Evolutionary conservation across 805 yeast genomes (phyloP), one percentile per base, ranked within the genome.

Genomic region (Kregervanrija delftensis): DNA sequence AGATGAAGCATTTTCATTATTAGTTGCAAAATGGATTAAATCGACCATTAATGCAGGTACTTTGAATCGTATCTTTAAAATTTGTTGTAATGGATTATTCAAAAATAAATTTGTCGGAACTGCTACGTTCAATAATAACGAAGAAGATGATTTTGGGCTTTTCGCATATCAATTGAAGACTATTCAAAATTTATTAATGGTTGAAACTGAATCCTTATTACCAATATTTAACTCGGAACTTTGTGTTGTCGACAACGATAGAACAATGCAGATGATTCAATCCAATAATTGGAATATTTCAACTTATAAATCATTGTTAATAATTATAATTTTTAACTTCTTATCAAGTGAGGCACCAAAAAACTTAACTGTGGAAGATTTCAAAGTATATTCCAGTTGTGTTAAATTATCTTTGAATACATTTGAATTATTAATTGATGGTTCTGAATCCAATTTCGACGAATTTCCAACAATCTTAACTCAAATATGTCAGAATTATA

Each of bases 91-190:
- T 1, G 70, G 73, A n/a, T 77, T 83, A 6, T 57, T 86, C 11
- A 55, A 67, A 47, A 53, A 56, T 42, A 47, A 49, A 35, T 67
- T 58, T 54, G 66, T 58, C 13, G 51, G 44, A 8, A 40, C 46
- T 9, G 60, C 52, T 1, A 15, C 15, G 3, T 66, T 58, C 54
- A 67, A 52, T 28, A 40, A 44, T 30, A 45, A 48, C 8, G 59
- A 63, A 1, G 64, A 73, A 17, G 85, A 83, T 53, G 96, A 89
- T 58, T 66, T 77, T 41, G 78, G 72, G 2, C 66, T 74, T 16
- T 81, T 85, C 52, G 67, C 79, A 2, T 90, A 89, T 58, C 74
- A 82, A 46, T 55, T 85, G 39, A 69, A 71, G 14, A 68, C 76
- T 0, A 54, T 89, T 8, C 61, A 70, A 6, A 73, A 74, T 36